Percentiles rank a stretch among this genome's conserved stretches.
These are phyloP conservation scores for Eucalyptus rudis DNA, from an alignment of 345 rosid genomes.

Conservation along the genomic window DNA sequence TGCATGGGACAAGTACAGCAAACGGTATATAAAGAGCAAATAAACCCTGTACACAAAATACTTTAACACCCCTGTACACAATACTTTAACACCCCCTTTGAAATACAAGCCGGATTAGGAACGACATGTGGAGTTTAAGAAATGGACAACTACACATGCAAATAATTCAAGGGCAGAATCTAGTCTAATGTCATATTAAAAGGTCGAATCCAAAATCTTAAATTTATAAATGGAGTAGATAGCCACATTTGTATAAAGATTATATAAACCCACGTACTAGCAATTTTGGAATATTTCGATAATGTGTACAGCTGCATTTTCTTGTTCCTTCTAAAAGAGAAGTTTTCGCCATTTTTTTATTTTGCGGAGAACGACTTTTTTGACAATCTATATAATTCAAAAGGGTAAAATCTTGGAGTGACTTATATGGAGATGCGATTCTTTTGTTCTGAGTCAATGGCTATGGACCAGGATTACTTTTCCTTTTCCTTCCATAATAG, in stretches of 20 bases:
- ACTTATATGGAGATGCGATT: not conserved
- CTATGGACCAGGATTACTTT: not conserved
- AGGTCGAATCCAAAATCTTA: not conserved
- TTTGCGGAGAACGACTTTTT: not conserved
- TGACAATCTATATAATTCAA: not conserved
- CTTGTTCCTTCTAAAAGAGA: not conserved
- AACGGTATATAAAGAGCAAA: not conserved
- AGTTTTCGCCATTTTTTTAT: not conserved
- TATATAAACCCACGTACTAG: not conserved
- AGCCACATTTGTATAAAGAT: not conserved
- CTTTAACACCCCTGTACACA: not conserved
- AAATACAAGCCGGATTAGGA: not conserved
- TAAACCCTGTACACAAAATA: not conserved
- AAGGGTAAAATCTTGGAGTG: not conserved
- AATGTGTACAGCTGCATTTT: not conserved
- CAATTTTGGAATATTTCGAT: not conserved
- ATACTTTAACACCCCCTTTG: not conserved
- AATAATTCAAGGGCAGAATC: not conserved
- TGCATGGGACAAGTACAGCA: not conserved
- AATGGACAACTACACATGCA: not conserved
- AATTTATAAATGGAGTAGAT: not conserved
- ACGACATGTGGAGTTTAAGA: not conserved
- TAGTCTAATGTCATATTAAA: not conserved
- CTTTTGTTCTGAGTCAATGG: not conserved
- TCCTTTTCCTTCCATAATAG: not conserved